phyloP scores from a whole-genome alignment of 768 basidiomycete genomes.

The Russula lepida region DNA sequence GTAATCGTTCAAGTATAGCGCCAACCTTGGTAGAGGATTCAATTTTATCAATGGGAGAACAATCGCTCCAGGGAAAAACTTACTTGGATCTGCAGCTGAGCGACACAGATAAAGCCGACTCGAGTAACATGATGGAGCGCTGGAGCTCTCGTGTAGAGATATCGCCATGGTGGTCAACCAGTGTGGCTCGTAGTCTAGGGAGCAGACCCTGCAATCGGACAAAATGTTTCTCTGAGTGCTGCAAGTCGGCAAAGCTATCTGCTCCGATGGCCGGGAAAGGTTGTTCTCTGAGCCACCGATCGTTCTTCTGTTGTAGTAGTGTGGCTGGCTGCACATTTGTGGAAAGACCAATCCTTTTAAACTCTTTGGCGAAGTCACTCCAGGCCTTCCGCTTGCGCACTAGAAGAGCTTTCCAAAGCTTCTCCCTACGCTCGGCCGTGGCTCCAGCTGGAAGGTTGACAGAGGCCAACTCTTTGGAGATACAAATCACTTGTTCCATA shows the following conservation, averaged over 20 bases:
- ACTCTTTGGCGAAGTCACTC: conserved; percentile 83
- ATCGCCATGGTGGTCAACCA: conserved; percentile 71
- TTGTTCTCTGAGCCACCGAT: conserved; percentile 61
- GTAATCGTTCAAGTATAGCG: conserved; percentile 1
- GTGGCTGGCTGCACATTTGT: conserved; percentile 62
- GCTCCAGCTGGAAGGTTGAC: conserved; percentile 36
- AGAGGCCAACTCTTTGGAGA: conserved; percentile 48
- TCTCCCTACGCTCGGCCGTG: conserved; percentile 44
- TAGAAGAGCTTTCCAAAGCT: conserved; percentile 62
- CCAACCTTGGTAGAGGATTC: neutral
- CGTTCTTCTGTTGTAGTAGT: conserved; percentile 45
- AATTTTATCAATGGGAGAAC: neutral
- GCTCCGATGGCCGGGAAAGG: conserved; percentile 30
- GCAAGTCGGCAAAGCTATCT: conserved; percentile 16
- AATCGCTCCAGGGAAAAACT: conserved; percentile 26
- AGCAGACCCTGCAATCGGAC: conserved; percentile 54
- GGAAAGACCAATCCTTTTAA: conserved; percentile 72
- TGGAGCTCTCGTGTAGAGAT: conserved; percentile 81
- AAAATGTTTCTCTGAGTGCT: conserved; percentile 57
- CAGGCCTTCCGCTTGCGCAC: conserved; percentile 84
- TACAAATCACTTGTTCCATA: conserved; percentile 54
- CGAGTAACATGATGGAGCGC: conserved; percentile 66
- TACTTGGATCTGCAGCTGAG: conserved; percentile 57
- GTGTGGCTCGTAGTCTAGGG: conserved; percentile 51
- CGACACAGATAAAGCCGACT: conserved; percentile 67